phyloP scores from a whole-genome alignment of 169 alveolate genomes.

The Cryptosporidium bovis region DNA sequence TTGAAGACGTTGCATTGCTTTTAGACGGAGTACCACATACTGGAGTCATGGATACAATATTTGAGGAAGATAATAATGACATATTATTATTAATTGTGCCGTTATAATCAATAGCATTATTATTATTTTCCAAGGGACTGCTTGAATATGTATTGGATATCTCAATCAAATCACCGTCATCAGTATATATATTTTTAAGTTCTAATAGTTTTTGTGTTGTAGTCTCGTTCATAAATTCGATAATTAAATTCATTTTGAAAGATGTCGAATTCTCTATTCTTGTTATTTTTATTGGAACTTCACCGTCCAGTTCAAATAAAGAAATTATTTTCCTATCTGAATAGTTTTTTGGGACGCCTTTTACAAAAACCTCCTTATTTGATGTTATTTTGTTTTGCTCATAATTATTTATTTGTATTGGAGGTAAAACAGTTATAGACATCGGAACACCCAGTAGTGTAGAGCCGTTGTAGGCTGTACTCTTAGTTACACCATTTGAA shows the following conservation, averaged over 20 bases:
- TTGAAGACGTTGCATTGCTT: not conserved
- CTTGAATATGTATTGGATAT: conserved; percentile 2
- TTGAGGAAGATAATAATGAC: too few relatives aligned
- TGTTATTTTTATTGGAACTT: not conserved
- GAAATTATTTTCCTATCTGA: conserved; percentile 6
- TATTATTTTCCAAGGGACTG: not conserved
- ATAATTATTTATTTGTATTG: conserved; percentile 16
- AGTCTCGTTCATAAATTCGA: conserved; percentile 16
- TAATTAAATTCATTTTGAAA: not conserved
- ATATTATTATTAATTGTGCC: not conserved
- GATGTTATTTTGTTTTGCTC: conserved; percentile 34
- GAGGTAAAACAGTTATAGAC: conserved; percentile 65
- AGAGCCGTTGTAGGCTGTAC: conserved; percentile 48
- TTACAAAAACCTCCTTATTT: conserved; percentile 27
- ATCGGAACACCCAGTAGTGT: conserved; percentile 71
- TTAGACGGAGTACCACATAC: too few relatives aligned
- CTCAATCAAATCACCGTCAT: conserved; percentile 25
- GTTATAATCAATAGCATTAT: not conserved
- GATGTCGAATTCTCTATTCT: not conserved
- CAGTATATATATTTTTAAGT: not conserved
- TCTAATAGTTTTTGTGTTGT: conserved; percentile 26
- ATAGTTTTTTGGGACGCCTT: conserved; percentile 3
- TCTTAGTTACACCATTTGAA: conserved; percentile 57
- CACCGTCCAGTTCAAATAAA: conserved; percentile 7
- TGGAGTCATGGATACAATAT: too few relatives aligned